Evolutionary conservation across 2,329 filamentous ascomycete genomes (phyloP).

Genomic region (Diaporthe citriasiana): DNA sequence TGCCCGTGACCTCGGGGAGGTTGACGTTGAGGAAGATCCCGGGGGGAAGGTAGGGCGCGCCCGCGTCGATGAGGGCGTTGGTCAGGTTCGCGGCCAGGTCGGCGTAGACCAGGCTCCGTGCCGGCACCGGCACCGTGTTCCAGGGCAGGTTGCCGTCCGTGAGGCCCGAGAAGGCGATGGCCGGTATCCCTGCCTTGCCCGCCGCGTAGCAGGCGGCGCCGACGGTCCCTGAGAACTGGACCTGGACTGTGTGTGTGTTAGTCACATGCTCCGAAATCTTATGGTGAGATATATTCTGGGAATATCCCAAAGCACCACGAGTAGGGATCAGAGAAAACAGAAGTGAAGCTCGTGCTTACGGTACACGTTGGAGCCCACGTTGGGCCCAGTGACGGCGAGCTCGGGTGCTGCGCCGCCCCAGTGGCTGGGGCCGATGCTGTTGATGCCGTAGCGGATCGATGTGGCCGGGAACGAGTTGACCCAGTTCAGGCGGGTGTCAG

Average conservation of each 20-base stretch:
- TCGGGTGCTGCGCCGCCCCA: constrained; percentile 69
- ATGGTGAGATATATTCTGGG: neutral
- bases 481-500: constrained; percentile 74
- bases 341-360: neutral
- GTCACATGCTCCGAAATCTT: neutral
- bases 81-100: constrained; percentile 73
- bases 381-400: constrained; percentile 76
- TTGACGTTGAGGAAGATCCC: constrained; percentile 78
- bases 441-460: constrained; percentile 73
- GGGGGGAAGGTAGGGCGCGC: constrained; percentile 73
- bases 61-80: constrained; percentile 65
- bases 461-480: constrained; percentile 80
- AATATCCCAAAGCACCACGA: neutral
- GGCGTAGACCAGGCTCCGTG: constrained; percentile 72
- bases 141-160: constrained; percentile 66
- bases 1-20: constrained; percentile 67
- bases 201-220: constrained; percentile 74
- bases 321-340: neutral
- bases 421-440: constrained; percentile 65
- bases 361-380: constrained; percentile 71
- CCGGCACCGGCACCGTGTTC: constrained; percentile 65
- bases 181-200: constrained; percentile 68
- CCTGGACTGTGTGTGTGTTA: constrained; percentile 51
- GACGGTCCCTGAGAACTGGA: constrained; percentile 76
- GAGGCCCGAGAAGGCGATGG: constrained; percentile 76